Base-by-base conservation (phyloP, 1,284 basidiomycete species). In the Bjerkandera adusta region DNA sequence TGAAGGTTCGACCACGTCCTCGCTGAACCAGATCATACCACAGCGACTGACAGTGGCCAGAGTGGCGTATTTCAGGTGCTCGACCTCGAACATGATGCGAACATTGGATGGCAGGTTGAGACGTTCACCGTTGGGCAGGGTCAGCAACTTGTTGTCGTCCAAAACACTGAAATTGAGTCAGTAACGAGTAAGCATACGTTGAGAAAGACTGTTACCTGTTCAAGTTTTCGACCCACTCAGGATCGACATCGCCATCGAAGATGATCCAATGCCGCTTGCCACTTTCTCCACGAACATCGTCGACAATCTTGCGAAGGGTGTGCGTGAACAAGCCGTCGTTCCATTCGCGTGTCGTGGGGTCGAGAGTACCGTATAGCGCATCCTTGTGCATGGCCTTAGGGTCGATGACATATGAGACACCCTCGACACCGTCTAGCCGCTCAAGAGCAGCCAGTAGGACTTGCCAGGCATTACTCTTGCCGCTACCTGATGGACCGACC, bases 1-100 rank as follows among this genome's bases (percentile, higher is more conserved):
- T 3, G 77, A 71, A 2, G 93, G 85, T 53, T 91, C 84, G 25
- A 99, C 85, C 39, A 96, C 86, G 53, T 97, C 94, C 51, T 97
- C 93, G 63, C 93, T 97, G 72, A 99, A 99, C 97, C 97, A 99
- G 60, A 99, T 96, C 97, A 99, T 99, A 66, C 97, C 97, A 65
- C 97, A 99, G 47, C 97, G 95, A 81, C 93, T 97, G 72, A 99
- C 97, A 12, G 97, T 99, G 6, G 97, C 97, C 38, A 92, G 82
- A 1, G 97, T 99, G 0, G 97, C 97, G 65, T 97, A 99, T 59
- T 87, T 90, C 56, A 99, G 81, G 66, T 96, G 93, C 68, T 99
- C 97, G 47, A 99, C 97, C 67, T 99, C 97, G 63, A 99, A 99
- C 92, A 99, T 95, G 68, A 99, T 95, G 50, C 97, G 87, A 20